Base-by-base conservation (phyloP, 257 asterid species). In the Striga asiatica region DNA sequence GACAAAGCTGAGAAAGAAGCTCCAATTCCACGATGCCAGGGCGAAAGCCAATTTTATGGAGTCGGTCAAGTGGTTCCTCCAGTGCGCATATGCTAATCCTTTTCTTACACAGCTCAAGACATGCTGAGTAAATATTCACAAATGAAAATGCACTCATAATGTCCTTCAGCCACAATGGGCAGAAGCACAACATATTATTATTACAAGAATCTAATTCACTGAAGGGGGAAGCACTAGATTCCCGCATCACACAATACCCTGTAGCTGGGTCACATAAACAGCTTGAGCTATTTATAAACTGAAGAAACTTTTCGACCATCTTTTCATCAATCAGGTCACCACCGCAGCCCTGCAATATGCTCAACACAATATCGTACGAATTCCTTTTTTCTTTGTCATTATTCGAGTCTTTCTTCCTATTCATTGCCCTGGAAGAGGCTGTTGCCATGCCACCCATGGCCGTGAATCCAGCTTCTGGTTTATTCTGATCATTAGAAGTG, bases 121-220 rank as follows among this genome's bases (percentile, higher is more conserved):
- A 73, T 19, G 88, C 82, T 55, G 80, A 79, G 70, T 78, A 89
- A 20, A 74, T 58, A 52, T 79, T 89, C 61, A 77, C 58, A 68
- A 80, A 82, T 46, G 60, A 34, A 67, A 89, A 85, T 46, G 74
- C 65, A 49, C 77, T 75, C 64, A 80, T 51, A 35, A 79, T 61
- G 73, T 67, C 78, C 80, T 74, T 89, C 82, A 85, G 58, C 94
- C 95, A 85, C 22, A 62, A 18, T 46, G 97, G 93, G 70, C 97
- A 89, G 37, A 54, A 29, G 60, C 97, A 88, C 43, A 20, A 61
- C n/a, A n/a, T n/a, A 60, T 45, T 69, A 66, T 66, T 71, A 11
- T 65, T 41, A 66, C 74, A 50, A 51, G 74, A 66, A 29, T 73
- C 68, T 60, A 51, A 56, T 53, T 50, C 66, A 9, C 51, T 13